phyloP scores from a whole-genome alignment of 495 filamentous ascomycete genomes.

The Hypomontagnella monticulosa region DNA sequence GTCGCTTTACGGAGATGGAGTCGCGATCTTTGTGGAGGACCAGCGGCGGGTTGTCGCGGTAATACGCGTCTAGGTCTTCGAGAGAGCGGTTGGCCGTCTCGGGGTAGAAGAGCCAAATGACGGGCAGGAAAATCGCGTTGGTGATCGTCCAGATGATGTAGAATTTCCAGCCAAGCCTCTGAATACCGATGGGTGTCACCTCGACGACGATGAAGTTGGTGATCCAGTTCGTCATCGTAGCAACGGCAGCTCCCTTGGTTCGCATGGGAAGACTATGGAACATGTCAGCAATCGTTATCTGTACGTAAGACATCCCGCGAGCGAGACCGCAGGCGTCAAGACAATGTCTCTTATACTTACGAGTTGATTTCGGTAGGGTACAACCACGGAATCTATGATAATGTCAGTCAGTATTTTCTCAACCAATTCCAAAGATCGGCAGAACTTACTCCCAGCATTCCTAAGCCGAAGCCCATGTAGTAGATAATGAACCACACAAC shows the following conservation, averaged over 20 bases:
- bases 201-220: conserved; percentile 71
- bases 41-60: conserved; percentile 54
- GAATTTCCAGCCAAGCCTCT: conserved; percentile 68
- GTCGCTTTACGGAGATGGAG: conserved; percentile 33
- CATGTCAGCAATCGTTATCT: conserved; percentile 1
- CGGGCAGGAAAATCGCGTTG: conserved; percentile 66
- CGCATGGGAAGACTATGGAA: conserved; percentile 58
- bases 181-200: conserved; percentile 70
- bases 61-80: conserved; percentile 58
- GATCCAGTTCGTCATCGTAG: conserved; percentile 71
- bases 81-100: conserved; percentile 60
- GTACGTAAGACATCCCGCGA: neutral
- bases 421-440: neutral
- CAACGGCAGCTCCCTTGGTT: conserved; percentile 65
- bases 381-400: conserved; percentile 61
- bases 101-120: conserved; percentile 70
- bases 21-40: conserved; percentile 51
- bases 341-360: conserved; percentile 27
- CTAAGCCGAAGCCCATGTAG: conserved; percentile 62
- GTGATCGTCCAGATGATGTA: conserved; percentile 74
- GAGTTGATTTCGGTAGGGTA: conserved; percentile 72
- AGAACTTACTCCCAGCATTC: conserved; percentile 56
- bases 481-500: conserved; percentile 66
- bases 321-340: neutral
- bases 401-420: neutral